Evolutionary conservation across 1,139 yeast species (phyloP).

Genomic region (Debaryomyces psychrophilus): DNA sequence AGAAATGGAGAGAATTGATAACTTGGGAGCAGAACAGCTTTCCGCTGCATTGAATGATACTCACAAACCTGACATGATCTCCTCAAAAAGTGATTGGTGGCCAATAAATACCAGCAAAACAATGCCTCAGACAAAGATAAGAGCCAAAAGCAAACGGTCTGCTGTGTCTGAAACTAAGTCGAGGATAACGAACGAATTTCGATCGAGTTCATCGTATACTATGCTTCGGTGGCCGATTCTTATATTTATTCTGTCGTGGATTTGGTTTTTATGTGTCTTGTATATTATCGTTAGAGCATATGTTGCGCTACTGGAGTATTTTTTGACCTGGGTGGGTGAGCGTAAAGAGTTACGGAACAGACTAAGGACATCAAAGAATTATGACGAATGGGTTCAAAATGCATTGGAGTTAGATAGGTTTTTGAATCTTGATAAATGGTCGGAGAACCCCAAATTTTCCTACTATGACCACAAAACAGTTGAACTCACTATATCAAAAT

Average conservation of each 20-base stretch:
- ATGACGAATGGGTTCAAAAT: conserved; percentile 63
- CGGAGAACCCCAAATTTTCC: conserved; percentile 59
- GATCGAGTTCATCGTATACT: conserved; percentile 52
- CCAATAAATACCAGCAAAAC: conserved; percentile 44
- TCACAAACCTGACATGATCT: conserved; percentile 39
- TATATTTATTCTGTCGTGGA: conserved; percentile 56
- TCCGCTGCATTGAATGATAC: conserved; percentile 10
- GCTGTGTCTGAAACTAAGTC: conserved; percentile 19
- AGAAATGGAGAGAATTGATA: background rate
- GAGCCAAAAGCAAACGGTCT: conserved; percentile 7
- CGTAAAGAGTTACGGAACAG: conserved; percentile 52
- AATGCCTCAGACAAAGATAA: conserved; percentile 2
- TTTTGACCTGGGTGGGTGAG: conserved; percentile 62
- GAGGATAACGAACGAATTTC: conserved; percentile 45
- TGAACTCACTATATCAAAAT: conserved; percentile 49
- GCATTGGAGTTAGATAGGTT: conserved; percentile 61
- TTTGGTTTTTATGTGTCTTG: conserved; percentile 47
- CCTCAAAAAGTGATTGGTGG: conserved; percentile 70
- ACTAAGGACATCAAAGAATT: conserved; percentile 51
- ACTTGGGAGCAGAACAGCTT: background rate
- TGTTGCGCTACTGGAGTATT: conserved; percentile 66
- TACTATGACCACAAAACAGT: conserved; percentile 72
- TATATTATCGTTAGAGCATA: conserved; percentile 60
- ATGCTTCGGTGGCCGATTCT: conserved; percentile 70
- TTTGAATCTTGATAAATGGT: conserved; percentile 67